Percentiles rank a stretch among this genome's conserved stretches.
Evolutionary conservation across 805 yeast species (phyloP).

Genomic region (Sugiyamaella boreocaroliniensis): DNA sequence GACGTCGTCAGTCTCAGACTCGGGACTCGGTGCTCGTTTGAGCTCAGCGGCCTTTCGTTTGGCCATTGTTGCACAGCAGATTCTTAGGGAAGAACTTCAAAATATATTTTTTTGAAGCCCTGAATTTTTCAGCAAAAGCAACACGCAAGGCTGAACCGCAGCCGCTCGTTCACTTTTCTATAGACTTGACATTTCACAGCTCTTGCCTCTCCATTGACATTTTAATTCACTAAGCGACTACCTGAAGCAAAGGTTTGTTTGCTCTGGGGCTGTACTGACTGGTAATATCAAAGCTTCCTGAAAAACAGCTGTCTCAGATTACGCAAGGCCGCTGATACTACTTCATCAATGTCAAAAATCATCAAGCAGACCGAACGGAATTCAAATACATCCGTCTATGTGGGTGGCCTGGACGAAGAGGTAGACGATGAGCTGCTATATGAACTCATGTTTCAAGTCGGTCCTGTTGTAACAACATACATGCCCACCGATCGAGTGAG

Average conservation of each 20-base stretch:
- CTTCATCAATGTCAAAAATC: background rate
- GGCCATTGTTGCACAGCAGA: conserved; percentile 11
- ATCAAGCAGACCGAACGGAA: conserved; percentile 43
- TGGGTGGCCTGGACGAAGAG: conserved; percentile 75
- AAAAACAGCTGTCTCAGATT: too few relatives aligned
- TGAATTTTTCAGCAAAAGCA: background rate
- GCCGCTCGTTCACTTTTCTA: background rate
- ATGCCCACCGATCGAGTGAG: conserved; percentile 75
- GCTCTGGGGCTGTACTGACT: too few relatives aligned
- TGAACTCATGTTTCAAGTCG: conserved; percentile 80
- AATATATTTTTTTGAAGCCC: background rate
- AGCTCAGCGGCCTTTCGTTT: conserved; percentile 17
- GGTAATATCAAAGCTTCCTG: too few relatives aligned
- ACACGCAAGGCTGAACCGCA: background rate
- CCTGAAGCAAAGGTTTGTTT: too few relatives aligned
- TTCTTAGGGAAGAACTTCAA: background rate
- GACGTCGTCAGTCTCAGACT: conserved; percentile 14
- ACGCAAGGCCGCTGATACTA: background rate
- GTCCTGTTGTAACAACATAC: conserved; percentile 63
- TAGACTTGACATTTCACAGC: background rate
- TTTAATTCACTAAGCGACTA: too few relatives aligned
- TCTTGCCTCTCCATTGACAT: too few relatives aligned
- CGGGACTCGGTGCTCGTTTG: conserved; percentile 5
- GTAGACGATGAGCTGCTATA: conserved; percentile 67
- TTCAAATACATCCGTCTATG: conserved; percentile 59